Percentiles rank a stretch among this genome's conserved stretches.
Conservation (phyloP, 768 basidiomycete species). For the Agrocybe praecox region DNA sequence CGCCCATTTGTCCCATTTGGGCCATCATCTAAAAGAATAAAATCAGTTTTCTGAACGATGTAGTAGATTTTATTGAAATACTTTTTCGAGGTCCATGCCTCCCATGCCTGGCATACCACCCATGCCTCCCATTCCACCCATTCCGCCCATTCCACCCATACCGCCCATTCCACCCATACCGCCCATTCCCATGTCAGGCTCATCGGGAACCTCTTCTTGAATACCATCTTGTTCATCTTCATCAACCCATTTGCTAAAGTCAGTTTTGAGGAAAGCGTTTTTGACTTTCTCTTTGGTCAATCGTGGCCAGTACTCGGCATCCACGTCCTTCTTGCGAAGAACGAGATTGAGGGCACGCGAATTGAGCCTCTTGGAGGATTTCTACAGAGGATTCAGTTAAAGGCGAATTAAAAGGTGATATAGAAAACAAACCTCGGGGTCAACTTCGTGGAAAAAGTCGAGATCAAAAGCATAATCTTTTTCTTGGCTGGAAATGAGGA, state of each 20-base stretch:
- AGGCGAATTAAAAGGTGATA: background rate
- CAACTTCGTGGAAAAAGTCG: conserved; percentile 75
- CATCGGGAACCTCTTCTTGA: conserved; percentile 43
- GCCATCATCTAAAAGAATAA: conserved; percentile 48
- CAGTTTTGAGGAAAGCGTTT: conserved; percentile 87
- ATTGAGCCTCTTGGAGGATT: conserved; percentile 60
- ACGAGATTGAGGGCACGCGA: conserved; percentile 68
- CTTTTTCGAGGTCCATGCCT: conserved; percentile 70
- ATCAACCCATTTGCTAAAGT: conserved; percentile 95
- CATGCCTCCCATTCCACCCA: conserved; percentile 63
- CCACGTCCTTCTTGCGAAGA: conserved; percentile 79
- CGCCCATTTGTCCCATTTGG: conserved; percentile 38
- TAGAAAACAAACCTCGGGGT: conserved; percentile 61
- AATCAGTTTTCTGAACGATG: background rate
- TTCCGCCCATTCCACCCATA: conserved; percentile 57
- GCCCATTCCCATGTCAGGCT: conserved; percentile 50
- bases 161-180: conserved; percentile 63
- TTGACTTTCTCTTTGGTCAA: conserved; percentile 87
- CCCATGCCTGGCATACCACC: conserved; percentile 59
- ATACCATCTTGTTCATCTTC: conserved; percentile 93
- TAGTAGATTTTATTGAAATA: conserved; percentile 20
- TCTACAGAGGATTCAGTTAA: conserved; percentile 32
- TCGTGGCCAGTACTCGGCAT: conserved; percentile 89
- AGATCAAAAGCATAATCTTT: conserved; percentile 77
- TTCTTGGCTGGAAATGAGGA: conserved; percentile 34